These are phyloP conservation scores for Phoenix roebelenii DNA, from an alignment of 176 grass and related monocot species.

Conservation along the genomic window DNA sequence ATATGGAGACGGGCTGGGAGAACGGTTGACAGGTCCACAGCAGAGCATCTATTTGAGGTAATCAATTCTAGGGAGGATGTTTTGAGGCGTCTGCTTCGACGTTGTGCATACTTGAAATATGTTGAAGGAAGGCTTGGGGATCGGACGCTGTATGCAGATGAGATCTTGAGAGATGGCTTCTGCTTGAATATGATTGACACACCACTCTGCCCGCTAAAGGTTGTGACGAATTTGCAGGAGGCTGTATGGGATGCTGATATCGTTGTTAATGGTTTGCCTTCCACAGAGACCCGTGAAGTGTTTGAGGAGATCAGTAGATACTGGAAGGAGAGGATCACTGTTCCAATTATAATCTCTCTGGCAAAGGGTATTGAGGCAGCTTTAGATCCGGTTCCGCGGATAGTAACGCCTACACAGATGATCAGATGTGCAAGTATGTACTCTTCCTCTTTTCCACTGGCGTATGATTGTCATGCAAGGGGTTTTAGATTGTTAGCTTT, in stretches of 20 bases:
- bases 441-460: slow-evolving; percentile 10
- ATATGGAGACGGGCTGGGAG: slow-evolving; percentile 76
- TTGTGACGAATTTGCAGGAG: slow-evolving; percentile 94
- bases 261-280: slow-evolving; percentile 83
- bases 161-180: slow-evolving; percentile 80
- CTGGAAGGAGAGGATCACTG: slow-evolving; percentile 93
- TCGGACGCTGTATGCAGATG: slow-evolving; percentile 62
- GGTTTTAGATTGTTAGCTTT: too few relatives aligned
- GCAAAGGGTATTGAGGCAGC: slow-evolving; percentile 89
- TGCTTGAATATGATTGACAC: slow-evolving; percentile 95
- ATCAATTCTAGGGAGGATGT: slow-evolving; percentile 97
- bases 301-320: slow-evolving; percentile 92
- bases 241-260: slow-evolving; percentile 99
- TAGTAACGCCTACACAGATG: slow-evolving; percentile 94
- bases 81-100: slow-evolving; percentile 67
- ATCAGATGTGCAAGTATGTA: slow-evolving; percentile 77
- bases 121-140: slow-evolving; percentile 89
- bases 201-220: slow-evolving; percentile 82
- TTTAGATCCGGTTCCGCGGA: slow-evolving; percentile 59
- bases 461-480: too few relatives aligned
- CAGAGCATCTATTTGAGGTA: slow-evolving; percentile 83
- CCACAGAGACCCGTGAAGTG: slow-evolving; percentile 80
- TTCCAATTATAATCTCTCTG: slow-evolving; percentile 81
- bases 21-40: slow-evolving; percentile 51
- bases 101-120: slow-evolving; percentile 90